A percentile compares a stretch with the other conserved stretches of the same genome.
Conservation (phyloP, 2,329 filamentous ascomycete species). For the Aureobasidium mangrovei region DNA sequence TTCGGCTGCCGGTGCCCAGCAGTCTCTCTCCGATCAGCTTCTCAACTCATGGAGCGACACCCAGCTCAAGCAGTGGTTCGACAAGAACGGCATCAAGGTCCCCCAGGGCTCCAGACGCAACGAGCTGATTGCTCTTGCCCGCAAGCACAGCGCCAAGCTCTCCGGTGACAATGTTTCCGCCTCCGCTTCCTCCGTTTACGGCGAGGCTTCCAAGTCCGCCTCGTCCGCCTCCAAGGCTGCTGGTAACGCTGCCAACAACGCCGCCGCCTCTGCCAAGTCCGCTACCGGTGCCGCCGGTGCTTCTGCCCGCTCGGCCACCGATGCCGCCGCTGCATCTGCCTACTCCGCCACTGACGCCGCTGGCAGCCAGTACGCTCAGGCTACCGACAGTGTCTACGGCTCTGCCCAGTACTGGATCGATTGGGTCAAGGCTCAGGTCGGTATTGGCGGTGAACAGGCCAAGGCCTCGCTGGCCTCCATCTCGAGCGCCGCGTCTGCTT, state of each 20-base stretch:
- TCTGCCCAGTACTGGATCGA: constrained; percentile 30
- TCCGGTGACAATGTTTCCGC: constrained; percentile 51
- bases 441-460: constrained; percentile 34
- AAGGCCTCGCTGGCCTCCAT: constrained; percentile 29
- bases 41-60: constrained; percentile 86
- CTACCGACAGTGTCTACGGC: constrained; percentile 54
- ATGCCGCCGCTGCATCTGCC: constrained; percentile 30
- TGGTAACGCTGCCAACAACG: constrained; percentile 25
- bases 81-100: constrained; percentile 82
- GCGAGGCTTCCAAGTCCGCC: constrained; percentile 45
- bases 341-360: constrained; percentile 43
- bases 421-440: constrained; percentile 37
- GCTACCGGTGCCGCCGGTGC: neutral
- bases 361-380: constrained; percentile 66
- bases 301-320: constrained; percentile 23
- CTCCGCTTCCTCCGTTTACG: constrained; percentile 32
- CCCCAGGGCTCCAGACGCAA: constrained; percentile 88
- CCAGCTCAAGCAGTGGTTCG: constrained; percentile 83
- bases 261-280: neutral
- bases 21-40: constrained; percentile 69
- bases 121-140: constrained; percentile 79
- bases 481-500: constrained; percentile 20
- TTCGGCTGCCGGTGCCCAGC: constrained; percentile 51
- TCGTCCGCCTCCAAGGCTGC: constrained; percentile 23
- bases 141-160: constrained; percentile 71